Conservation (phyloP, 1,139 yeast species). For the Protomyces gravidus region DNA sequence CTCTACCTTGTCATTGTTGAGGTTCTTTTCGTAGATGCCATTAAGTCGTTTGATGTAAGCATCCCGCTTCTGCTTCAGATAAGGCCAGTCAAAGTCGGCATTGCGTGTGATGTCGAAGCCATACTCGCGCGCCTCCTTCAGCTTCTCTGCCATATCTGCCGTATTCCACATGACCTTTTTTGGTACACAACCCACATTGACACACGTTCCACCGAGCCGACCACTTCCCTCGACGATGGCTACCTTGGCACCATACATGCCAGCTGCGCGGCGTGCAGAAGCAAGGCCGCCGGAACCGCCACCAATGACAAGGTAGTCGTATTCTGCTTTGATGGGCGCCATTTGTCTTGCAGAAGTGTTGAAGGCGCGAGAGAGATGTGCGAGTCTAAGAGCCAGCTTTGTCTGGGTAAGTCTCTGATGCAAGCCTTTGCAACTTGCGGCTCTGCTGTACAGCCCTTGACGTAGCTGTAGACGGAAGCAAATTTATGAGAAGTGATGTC, state of each 20-base stretch:
- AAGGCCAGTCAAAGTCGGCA: constrained; percentile 70
- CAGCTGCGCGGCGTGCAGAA: constrained; percentile 92
- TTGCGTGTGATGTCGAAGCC: constrained; percentile 59
- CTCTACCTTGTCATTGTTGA: constrained; percentile 84
- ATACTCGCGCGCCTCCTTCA: constrained; percentile 71
- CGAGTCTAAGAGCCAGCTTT: constrained; percentile 23
- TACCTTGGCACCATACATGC: constrained; percentile 76
- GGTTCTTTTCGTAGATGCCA: constrained; percentile 86
- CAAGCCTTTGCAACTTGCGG: too few species aligned
- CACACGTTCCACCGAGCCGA: constrained; percentile 95
- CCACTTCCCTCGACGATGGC: constrained; percentile 69
- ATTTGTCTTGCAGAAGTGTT: constrained; percentile 38
- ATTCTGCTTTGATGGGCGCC: constrained; percentile 61
- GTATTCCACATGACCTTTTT: constrained; percentile 99
- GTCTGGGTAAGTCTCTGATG: too few species aligned
- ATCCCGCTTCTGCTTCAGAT: constrained; percentile 79
- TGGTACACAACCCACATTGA: constrained; percentile 98
- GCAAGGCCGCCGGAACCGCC: constrained; percentile 99
- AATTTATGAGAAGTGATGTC: too few species aligned
- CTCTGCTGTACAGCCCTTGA: too few species aligned
- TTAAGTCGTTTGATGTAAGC: constrained; percentile 82
- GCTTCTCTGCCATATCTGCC: constrained; percentile 73
- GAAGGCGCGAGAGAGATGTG: constrained; percentile 19
- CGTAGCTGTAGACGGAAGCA: too few species aligned
- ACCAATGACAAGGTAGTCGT: constrained; percentile 89